phyloP scores from a whole-genome alignment of 2,329 filamentous ascomycete species.

The Calonectria honghensis region DNA sequence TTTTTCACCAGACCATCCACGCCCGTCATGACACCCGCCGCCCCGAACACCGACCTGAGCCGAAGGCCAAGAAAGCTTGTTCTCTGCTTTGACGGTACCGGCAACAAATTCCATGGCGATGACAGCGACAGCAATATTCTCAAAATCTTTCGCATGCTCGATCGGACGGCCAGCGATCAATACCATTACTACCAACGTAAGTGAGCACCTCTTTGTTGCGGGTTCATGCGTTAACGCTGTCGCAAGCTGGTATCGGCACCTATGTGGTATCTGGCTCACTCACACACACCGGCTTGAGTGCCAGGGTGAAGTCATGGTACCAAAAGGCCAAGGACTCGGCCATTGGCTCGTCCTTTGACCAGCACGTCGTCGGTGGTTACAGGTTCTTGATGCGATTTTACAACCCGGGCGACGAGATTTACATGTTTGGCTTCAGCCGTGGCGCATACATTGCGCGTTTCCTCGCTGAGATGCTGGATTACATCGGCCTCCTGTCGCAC shows the following conservation, averaged over 20 bases:
- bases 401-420: constrained; percentile 78
- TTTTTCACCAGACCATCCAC: constrained; percentile 51
- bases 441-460: constrained; percentile 85
- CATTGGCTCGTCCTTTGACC: constrained; percentile 85
- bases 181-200: constrained; percentile 79
- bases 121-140: constrained; percentile 80
- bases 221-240: constrained; percentile 17
- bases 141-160: constrained; percentile 82
- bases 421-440: constrained; percentile 84
- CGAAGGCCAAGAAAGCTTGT: constrained; percentile 68
- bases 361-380: constrained; percentile 90
- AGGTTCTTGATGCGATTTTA: constrained; percentile 87
- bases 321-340: constrained; percentile 86
- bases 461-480: constrained; percentile 89
- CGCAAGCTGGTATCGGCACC: constrained; percentile 81
- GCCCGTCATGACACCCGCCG: constrained; percentile 47
- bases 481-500: constrained; percentile 85
- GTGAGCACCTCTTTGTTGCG: constrained; percentile 43
- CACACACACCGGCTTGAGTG: constrained; percentile 73
- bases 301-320: constrained; percentile 79
- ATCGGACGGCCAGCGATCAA: constrained; percentile 77
- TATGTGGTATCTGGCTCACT: constrained; percentile 79
- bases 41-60: constrained; percentile 37
- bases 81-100: constrained; percentile 78
- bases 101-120: constrained; percentile 78